Conservation (phyloP, 1,284 basidiomycete species). For the Jaminaea rosea region DNA sequence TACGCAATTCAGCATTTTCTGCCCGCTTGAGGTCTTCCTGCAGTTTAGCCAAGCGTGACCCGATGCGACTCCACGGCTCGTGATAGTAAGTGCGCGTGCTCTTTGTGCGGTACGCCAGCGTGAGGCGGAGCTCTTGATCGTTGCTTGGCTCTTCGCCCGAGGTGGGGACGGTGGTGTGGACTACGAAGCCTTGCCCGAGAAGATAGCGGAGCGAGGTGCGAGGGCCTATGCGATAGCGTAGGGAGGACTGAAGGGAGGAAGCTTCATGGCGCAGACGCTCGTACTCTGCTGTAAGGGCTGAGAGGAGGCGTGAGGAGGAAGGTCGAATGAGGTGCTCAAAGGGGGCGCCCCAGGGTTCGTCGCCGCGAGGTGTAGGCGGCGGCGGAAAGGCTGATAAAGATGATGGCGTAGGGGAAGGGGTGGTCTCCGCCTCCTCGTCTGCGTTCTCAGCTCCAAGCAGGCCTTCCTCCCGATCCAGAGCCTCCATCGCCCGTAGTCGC, state of each 20-base stretch:
- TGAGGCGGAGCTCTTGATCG: slow-evolving; percentile 11
- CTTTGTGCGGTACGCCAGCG: slow-evolving; percentile 28
- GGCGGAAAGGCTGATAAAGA: no score
- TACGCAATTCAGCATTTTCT: slow-evolving; percentile 26
- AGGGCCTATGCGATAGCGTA: slow-evolving; percentile 19
- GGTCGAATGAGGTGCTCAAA: slow-evolving; percentile 44
- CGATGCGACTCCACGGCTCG: slow-evolving; percentile 23
- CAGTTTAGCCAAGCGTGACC: slow-evolving; percentile 17
- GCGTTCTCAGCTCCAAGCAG: slow-evolving; percentile 2
- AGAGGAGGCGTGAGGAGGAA: slow-evolving; percentile 19
- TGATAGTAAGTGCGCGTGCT: slow-evolving; percentile 36
- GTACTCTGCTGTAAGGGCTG: slow-evolving; percentile 18
- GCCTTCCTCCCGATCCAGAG: slow-evolving; percentile 14
- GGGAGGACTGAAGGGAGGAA: slow-evolving; percentile 12
- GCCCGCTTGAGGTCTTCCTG: slow-evolving; percentile 16
- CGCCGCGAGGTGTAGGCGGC: no score
- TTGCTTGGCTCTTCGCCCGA: neutral
- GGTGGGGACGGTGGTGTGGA: slow-evolving; percentile 16
- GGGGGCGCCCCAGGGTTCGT: slow-evolving; percentile 27
- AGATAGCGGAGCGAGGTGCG: slow-evolving; percentile 24
- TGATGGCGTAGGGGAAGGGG: no score
- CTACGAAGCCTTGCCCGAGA: slow-evolving; percentile 39
- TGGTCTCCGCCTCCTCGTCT: neutral
- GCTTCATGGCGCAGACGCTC: slow-evolving; percentile 17
- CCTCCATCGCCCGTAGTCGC: slow-evolving; percentile 29